Percentiles rank a stretch among this genome's conserved stretches.
Evolutionary conservation across 495 filamentous ascomycete genomes (phyloP).

Genomic region (Bacidia rubella): DNA sequence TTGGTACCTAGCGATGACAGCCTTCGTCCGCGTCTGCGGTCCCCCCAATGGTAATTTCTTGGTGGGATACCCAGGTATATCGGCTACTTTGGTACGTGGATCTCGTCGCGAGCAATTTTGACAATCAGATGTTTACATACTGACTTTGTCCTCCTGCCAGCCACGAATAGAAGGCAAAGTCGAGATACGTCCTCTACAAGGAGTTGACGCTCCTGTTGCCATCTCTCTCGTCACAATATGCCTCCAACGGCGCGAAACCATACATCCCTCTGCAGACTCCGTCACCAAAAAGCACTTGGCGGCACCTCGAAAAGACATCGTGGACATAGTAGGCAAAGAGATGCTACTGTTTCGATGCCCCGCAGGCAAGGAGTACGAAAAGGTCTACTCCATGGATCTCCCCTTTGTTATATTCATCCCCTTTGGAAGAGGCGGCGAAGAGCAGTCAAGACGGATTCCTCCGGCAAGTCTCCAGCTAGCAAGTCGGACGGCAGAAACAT

Average conservation of each 20-base stretch:
- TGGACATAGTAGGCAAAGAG: conserved; percentile 89
- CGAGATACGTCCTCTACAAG: conserved; percentile 77
- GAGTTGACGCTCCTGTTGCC: conserved; percentile 73
- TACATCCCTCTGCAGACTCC: conserved; percentile 90
- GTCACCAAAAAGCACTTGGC: conserved; percentile 84
- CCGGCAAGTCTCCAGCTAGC: conserved; percentile 85
- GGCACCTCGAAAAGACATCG: conserved; percentile 80
- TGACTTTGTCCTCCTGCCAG: conserved; percentile 29
- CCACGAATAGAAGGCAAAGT: conserved; percentile 96
- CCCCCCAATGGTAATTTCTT: conserved; percentile 94
- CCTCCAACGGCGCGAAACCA: conserved; percentile 84
- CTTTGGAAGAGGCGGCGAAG: conserved; percentile 77
- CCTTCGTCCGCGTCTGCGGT: conserved; percentile 93
- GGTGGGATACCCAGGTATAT: conserved; percentile 95
- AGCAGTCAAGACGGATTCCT: conserved; percentile 75
- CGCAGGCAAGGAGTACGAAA: conserved; percentile 69
- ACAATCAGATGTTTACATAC: neutral
- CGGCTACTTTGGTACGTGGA: conserved; percentile 76
- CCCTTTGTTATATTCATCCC: conserved; percentile 97
- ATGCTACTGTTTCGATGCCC: conserved; percentile 81
- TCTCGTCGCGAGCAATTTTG: neutral
- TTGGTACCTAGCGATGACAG: conserved; percentile 47
- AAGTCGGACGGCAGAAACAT: conserved; percentile 87
- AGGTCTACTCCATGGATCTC: conserved; percentile 89
- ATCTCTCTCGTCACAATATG: conserved; percentile 91